Conservation (phyloP, 495 filamentous ascomycete genomes). For the Aspergillus carlsbadensis region DNA sequence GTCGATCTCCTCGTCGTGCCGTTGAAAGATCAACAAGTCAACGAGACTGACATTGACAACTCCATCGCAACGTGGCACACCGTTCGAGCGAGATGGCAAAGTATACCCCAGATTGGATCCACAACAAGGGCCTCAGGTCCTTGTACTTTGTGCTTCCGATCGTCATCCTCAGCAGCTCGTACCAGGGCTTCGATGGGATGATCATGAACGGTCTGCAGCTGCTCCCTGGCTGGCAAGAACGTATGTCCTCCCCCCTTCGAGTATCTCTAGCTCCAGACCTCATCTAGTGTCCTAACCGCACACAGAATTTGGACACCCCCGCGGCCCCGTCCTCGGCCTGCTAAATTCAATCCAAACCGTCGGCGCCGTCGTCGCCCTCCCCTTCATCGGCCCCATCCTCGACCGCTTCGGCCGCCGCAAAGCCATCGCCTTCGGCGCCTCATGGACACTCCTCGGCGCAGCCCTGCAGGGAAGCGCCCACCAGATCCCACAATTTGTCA, state of each 20-base stretch:
- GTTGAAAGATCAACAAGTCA: too few species aligned
- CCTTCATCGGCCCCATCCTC: constrained; percentile 1
- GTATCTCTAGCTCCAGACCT: too few species aligned
- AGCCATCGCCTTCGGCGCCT: constrained; percentile 4
- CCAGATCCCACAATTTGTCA: constrained; percentile 4
- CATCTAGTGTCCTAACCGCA: background rate
- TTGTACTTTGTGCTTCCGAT: background rate
- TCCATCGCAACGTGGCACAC: background rate
- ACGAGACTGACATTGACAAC: background rate
- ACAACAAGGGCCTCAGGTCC: background rate
- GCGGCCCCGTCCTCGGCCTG: background rate
- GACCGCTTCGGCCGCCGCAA: constrained; percentile 5
- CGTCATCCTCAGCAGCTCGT: constrained; percentile 4
- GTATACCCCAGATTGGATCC: constrained; percentile 1
- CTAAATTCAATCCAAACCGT: constrained; percentile 5
- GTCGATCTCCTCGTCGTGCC: too few species aligned
- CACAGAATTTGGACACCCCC: background rate
- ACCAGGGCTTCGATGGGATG: constrained; percentile 4
- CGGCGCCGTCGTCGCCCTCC: constrained; percentile 6
- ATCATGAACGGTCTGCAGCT: constrained; percentile 9
- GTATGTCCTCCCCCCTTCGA: background rate
- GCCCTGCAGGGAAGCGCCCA: background rate
- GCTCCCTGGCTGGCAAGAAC: constrained; percentile 7
- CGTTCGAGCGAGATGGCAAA: background rate
- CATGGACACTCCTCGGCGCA: constrained; percentile 3